Base-by-base conservation (phyloP, 2,329 filamentous ascomycete species). In the Ophiostoma novo-ulmi region DNA sequence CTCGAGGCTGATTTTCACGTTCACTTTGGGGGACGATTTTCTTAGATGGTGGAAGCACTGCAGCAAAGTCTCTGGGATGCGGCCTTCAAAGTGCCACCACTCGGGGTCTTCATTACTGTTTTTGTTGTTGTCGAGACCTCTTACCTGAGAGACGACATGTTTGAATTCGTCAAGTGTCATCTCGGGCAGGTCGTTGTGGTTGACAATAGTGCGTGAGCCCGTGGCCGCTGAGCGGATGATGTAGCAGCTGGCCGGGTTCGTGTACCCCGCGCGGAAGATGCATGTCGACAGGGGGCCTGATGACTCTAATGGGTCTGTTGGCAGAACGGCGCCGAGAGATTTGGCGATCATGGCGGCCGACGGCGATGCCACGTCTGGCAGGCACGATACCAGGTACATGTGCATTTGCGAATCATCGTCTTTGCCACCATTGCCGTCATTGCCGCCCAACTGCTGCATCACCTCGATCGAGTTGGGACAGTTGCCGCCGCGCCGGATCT, bases 21-120 rank as follows among this genome's bases (percentile, higher is more conserved):
- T 63, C 58, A 63, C 58, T 6, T 44, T 11, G 3, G 36, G n/a
- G 14, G 10, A 26, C n/a, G 67, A 14, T 11, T 14, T 14, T 39
- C 39, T 22, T 0, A 91, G 77, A 75, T 86, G 79, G 61, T 77
- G 81, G 70, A 92, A 87, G 78, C 88, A 91, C 61, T 82, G 76
- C 31, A 87, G 79, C 36, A 85, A 87, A 67, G 87, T 86, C 64
- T 86, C 83, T 55, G 88, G 88, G 70, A 87, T 86, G 70, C 90
- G 86, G 72, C 90, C 91, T 82, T 92, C 90, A 75, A 92, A 92
- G 80, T 93, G 90, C 81, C 88, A 90, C 89, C 88, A 92, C 35
- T 79, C 80, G 70, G 1, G 8, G 31, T 36, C 17, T 3, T 10
- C 8, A 5, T 79, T 76, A 14, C 31, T 80, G 76, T 52, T 80